phyloP scores from a whole-genome alignment of 2,329 filamentous ascomycete species.

The Pseudogymnoascus sp. region DNA sequence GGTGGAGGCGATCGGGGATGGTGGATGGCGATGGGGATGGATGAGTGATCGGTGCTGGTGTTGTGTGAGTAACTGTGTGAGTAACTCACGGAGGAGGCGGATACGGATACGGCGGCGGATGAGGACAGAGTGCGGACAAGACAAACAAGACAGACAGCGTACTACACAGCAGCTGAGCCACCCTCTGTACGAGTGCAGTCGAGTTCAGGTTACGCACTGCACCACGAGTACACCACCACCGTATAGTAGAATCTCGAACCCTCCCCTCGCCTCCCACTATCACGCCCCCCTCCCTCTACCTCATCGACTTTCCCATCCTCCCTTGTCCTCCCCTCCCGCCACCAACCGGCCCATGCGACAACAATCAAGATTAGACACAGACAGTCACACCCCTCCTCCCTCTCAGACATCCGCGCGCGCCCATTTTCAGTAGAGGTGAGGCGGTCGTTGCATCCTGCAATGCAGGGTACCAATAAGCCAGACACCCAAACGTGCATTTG shows the following conservation, averaged over 20 bases:
- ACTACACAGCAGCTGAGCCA: background rate
- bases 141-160: background rate
- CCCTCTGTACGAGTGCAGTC: background rate
- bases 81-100: too few relatives aligned
- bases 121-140: background rate
- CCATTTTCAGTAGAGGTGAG: background rate
- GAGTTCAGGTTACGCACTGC: background rate
- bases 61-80: too few relatives aligned
- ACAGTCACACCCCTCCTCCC: background rate
- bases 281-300: background rate
- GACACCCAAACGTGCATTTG: background rate
- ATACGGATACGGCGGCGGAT: too few relatives aligned
- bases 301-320: background rate
- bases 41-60: too few relatives aligned
- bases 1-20: background rate
- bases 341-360: background rate
- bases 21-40: too few relatives aligned
- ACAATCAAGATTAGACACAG: background rate
- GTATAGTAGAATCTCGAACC: background rate
- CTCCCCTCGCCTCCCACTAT: background rate
- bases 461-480: background rate
- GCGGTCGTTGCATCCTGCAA: background rate
- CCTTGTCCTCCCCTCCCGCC: background rate
- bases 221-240: background rate
- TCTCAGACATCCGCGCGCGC: too few relatives aligned